Percentiles rank a stretch among this genome's conserved stretches.
Conservation (phyloP, 2,329 filamentous ascomycete species). For the Botrytis squamosa region DNA sequence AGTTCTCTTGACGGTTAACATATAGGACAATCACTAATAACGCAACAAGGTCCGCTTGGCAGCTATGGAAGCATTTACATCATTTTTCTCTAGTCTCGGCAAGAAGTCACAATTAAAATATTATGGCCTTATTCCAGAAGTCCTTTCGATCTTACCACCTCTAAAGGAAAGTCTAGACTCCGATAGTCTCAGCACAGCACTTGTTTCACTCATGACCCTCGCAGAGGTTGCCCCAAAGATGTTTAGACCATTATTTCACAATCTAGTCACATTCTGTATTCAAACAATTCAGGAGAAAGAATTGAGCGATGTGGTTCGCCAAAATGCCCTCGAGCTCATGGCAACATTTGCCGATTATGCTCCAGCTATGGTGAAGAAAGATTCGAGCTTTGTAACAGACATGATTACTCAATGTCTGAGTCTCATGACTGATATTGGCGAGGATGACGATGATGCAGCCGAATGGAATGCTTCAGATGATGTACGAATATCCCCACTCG, state of each 20-base stretch:
- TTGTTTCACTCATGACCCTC: constrained; percentile 88
- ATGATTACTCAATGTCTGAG: constrained; percentile 99
- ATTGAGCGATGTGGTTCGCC: constrained; percentile 80
- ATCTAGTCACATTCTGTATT: constrained; percentile 87
- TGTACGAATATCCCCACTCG: constrained; percentile 45
- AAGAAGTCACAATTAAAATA: constrained; percentile 91
- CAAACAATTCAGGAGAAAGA: constrained; percentile 96
- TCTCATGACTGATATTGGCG: constrained; percentile 94
- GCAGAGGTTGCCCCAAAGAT: constrained; percentile 94
- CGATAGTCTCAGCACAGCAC: constrained; percentile 84
- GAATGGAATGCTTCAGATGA: constrained; percentile 95
- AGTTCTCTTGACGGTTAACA: constrained; percentile 30
- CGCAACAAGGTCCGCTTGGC: constrained; percentile 73
- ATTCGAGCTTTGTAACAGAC: constrained; percentile 83
- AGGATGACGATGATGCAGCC: constrained; percentile 88
- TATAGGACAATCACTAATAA: constrained; percentile 17
- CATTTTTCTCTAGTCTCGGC: constrained; percentile 87
- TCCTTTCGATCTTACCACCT: constrained; percentile 90
- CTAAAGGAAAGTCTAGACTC: constrained; percentile 90
- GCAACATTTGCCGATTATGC: constrained; percentile 96
- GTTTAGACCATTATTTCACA: constrained; percentile 94
- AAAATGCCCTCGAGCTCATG: constrained; percentile 96
- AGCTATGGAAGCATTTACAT: constrained; percentile 94
- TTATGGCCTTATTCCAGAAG: constrained; percentile 80
- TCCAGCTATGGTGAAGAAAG: constrained; percentile 92